Base-by-base conservation (phyloP, 176 grass and related monocot species). In the bread wheat (Triticum aestivum) region DNA sequence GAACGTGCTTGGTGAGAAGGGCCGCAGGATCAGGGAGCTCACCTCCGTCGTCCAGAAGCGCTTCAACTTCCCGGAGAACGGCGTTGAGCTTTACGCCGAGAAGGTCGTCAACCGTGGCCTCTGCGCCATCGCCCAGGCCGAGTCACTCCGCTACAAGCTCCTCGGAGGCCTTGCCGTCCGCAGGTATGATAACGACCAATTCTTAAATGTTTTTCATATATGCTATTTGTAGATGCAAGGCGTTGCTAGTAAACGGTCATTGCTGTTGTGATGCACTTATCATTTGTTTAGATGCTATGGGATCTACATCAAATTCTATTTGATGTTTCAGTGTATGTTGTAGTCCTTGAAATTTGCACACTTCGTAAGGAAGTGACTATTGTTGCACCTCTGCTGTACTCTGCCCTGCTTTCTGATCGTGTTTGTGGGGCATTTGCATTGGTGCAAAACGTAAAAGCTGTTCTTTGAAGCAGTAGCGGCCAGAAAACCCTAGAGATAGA, bases 401-500 rank as follows among this genome's bases (percentile, higher is more conserved):
- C 39, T 88, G 21, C 78, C 88, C 84, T 87, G 67, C 85, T 77
- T 58, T 17, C 84, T 49, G 12, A 20, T 11, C 13, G 3, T 87
- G 86, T 70, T 85, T 21, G 90, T 90, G 83, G 77, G 80, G 85
- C 61, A 49, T 88, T 49, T 45, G 41, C 84, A 77, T 70, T 69
- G 77, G 83, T 92, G 94, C 92, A 68, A n/a, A 94, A 78, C 92
- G 18, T 26, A 65, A 94, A 89, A 7, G 90, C 77, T 90, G 90
- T 63, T 84, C 33, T 2, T 82, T 80, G 27, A 81, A 77, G 84
- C 80, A 75, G 90, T 32, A 58, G 64, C 77, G 88, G 92, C 90
- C 88, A 97, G 94, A 94, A 90, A 97, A 94, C 92, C 84, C 88
- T 92, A 61, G 92, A 79, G 86, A 92, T 94, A 89, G 90, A 92